Base-by-base conservation (phyloP, 2,329 filamentous ascomycete species). In the Myriosclerotinia scirpicola region DNA sequence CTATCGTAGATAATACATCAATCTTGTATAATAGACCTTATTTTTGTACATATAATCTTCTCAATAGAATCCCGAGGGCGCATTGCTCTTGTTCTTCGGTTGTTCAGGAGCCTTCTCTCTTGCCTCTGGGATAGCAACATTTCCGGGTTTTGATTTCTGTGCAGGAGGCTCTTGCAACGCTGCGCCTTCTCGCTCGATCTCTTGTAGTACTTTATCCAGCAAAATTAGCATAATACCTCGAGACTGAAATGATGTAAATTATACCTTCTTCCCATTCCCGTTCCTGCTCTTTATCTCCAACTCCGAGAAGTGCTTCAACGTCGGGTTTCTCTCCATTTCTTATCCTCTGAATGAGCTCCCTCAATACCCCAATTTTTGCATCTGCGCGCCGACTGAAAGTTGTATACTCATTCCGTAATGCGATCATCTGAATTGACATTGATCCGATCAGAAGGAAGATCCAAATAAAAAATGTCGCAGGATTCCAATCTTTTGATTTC, bases 361-460 rank as follows among this genome's bases (percentile, higher is more conserved):
- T 85, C 67, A 99, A 78, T 40, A 92, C 76, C 3, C 83, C 85
- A 69, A 99, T 90, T 75, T 91, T 90, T 8, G 91, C 87, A 72
- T 97, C 91, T 6, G 93, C 89, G 71, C 88, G 87, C 61, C 93
- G 87, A 75, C 83, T 86, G 73, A 90, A 93, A 12, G 88, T 86
- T 42, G 84, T 82, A 75, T 88, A 90, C 61, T 93, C 89, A 72
- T 90, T 91, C 73, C 89, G 90, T 73, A 98, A 77, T 46, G 88
- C 84, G 75, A 99, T 89, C 83, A 95, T 91, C 74, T 97, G 91
- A 73, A 99, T 97, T 17, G 94, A 91, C 83, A 97, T 96, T 69
- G 92, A 97, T 5, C 96, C 96, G 70, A 98, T 94, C 70, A 98
- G 84, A 52, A 93, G 81, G 74, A 93, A 93, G 70, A 94, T 91